phyloP scores from a whole-genome alignment of 192 early-diverging fungal genomes.

The Umbelopsis vinacea region DNA sequence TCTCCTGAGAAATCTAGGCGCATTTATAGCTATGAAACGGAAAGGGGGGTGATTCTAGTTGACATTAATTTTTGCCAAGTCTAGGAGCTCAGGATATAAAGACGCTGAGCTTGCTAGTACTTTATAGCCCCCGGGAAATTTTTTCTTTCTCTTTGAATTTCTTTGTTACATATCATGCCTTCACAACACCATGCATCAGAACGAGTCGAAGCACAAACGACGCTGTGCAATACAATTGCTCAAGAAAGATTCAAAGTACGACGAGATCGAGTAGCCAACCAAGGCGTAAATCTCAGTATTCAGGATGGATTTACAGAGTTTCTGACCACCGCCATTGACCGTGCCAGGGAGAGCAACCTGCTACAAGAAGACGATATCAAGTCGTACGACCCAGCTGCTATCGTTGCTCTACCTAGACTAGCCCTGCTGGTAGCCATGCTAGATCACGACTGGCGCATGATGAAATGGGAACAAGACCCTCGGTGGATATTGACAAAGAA shows the following conservation, averaged over 20 bases:
- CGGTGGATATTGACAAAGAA: slow-evolving; percentile 2
- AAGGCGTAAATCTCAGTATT: neutral
- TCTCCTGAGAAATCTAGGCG: neutral
- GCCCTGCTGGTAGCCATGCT: slow-evolving; percentile 8
- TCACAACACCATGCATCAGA: too few species aligned
- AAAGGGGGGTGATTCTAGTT: neutral
- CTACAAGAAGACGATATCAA: neutral
- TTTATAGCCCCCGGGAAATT: too few species aligned
- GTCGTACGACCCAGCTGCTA: slow-evolving; percentile 4
- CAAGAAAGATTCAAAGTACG: too few species aligned
- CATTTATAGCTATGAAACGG: neutral
- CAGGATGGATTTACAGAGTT: neutral
- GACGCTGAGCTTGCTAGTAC: too few species aligned
- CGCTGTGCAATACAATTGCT: too few species aligned
- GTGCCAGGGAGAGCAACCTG: neutral
- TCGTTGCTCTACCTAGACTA: slow-evolving; percentile 2
- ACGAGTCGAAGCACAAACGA: too few species aligned
- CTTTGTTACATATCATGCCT: too few species aligned
- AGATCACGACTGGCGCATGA: neutral
- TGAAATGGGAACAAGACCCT: neutral
- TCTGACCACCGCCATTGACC: neutral
- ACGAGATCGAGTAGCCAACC: neutral
- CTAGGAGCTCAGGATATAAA: too few species aligned
- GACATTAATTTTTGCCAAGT: too few species aligned
- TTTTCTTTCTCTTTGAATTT: too few species aligned